Conservation (phyloP, 1,139 yeast genomes). For the Candida freyschussii region DNA sequence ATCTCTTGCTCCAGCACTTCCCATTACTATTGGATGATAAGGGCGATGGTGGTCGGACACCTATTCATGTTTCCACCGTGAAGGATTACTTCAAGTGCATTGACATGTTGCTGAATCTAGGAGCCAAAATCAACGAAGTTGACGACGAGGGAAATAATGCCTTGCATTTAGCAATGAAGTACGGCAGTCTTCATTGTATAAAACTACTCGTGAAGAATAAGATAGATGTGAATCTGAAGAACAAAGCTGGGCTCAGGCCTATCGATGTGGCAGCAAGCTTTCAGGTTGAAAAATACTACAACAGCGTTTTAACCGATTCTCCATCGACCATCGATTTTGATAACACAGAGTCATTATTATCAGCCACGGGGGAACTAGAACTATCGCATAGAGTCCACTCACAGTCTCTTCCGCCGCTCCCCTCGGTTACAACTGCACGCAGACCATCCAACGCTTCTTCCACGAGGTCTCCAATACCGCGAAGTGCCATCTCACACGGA, state of each 20-base stretch:
- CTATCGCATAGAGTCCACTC: slow-evolving; percentile 16
- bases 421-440: slow-evolving; percentile 28
- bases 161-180: slow-evolving; percentile 75
- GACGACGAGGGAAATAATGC: slow-evolving; percentile 73
- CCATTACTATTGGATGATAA: slow-evolving; percentile 61
- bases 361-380: not conserved
- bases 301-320: slow-evolving; percentile 7
- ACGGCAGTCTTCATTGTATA: slow-evolving; percentile 63
- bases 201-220: slow-evolving; percentile 50
- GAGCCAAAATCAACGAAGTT: slow-evolving; percentile 61
- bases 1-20: slow-evolving; percentile 75
- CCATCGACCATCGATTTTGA: slow-evolving; percentile 3
- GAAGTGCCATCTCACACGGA: slow-evolving; percentile 23
- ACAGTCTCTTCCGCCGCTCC: slow-evolving; percentile 28
- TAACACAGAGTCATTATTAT: slow-evolving; percentile 2
- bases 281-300: slow-evolving; percentile 37
- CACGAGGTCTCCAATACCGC: slow-evolving; percentile 23
- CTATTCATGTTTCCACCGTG: slow-evolving; percentile 68
- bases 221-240: slow-evolving; percentile 46
- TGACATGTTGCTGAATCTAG: slow-evolving; percentile 67
- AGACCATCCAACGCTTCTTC: slow-evolving; percentile 22
- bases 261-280: slow-evolving; percentile 51
- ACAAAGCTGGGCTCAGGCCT: slow-evolving; percentile 68
- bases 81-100: slow-evolving; percentile 68
- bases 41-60: slow-evolving; percentile 57